Evolutionary conservation across 202 grass and related monocot genomes (phyloP).

Genomic region (Sporobolus alterniflorus): DNA sequence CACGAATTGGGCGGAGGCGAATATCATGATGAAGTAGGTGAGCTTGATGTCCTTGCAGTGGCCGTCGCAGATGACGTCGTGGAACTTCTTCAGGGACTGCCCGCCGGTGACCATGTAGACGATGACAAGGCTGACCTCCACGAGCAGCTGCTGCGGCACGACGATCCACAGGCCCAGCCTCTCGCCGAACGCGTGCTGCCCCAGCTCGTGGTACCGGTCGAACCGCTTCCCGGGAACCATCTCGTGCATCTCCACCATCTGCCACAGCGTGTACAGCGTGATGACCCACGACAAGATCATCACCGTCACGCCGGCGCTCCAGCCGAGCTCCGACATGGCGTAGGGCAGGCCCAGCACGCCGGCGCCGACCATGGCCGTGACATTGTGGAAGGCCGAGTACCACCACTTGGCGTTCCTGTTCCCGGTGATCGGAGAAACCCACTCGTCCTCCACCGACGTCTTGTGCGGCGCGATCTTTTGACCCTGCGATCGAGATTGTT

Average conservation of each 20-base stretch:
- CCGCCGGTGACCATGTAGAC: conserved; percentile 95
- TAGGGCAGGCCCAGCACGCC: conserved; percentile 86
- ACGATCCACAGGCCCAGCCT: conserved; percentile 89
- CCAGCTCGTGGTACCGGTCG: conserved; percentile 88
- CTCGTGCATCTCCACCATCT: conserved; percentile 98
- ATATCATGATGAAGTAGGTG: conserved; percentile 93
- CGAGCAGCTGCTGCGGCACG: conserved; percentile 80
- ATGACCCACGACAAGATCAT: conserved; percentile 83
- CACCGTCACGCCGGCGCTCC: conserved; percentile 71
- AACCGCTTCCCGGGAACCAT: conserved; percentile 80
- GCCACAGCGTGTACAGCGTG: conserved; percentile 91
- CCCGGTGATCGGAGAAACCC: conserved; percentile 74
- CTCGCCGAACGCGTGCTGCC: conserved; percentile 82
- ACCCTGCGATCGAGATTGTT: not conserved
- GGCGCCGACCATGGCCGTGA: conserved; percentile 95
- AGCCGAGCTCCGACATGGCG: conserved; percentile 91
- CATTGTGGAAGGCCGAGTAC: conserved; percentile 96
- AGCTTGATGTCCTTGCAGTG: conserved; percentile 70
- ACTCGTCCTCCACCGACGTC: conserved; percentile 57
- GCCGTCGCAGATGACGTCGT: conserved; percentile 61
- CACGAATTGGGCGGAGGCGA: conserved; percentile 76
- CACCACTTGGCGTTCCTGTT: conserved; percentile 94
- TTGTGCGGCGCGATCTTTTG: conserved; percentile 3
- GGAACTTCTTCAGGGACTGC: conserved; percentile 77
- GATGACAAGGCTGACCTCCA: conserved; percentile 79